Base-by-base conservation (phyloP, 441 rosid genomes). In the Populus hybrid region DNA sequence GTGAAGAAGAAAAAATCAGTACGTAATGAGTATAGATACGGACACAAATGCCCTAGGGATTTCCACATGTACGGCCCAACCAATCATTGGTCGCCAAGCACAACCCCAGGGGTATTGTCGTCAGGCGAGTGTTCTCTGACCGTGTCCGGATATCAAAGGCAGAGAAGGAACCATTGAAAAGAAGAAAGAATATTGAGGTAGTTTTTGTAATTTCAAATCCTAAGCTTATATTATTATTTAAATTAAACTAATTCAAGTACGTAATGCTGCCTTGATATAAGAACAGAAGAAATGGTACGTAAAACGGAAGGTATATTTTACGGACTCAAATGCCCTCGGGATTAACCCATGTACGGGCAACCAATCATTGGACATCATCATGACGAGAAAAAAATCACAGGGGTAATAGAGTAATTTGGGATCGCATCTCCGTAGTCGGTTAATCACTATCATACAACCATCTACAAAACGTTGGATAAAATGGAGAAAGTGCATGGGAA, bases 31-130 rank as follows among this genome's bases (percentile, higher is more conserved):
- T 40, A 34, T 40, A 10, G 16, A 40, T 40, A 79, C 77, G 74
- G 85, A 86, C 88, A 76, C 67, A 72, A 85, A 81, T 86, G 79
- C 87, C 88, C 86, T 81, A 82, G 84, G 83, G 85, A 83, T 85
- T 85, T 79, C 81, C 81, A 32, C 78, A 46, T 32, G 85, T 74
- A 79, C 84, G 81, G 81, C 10, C 7, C 3, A 20, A 11, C 80
- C 83, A 86, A 81, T 86, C 81, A 86, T 87, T 79, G 72, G 77
- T 53, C 65, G n/a, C 66, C 23, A 46, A 63, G 32, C 72, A 71
- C 46, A 5, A 68, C 67, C 57, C 77, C 59, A 74, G 61, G 87
- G 87, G 85, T 74, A 78, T 79, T 81, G 35, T 66, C 38, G 77
- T 70, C 81, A 34, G 75, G 53, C 36, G 71, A 21, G 3, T 2